Base-by-base conservation (phyloP, 352 stramenopile genomes). In the Peronospora destructor region DNA sequence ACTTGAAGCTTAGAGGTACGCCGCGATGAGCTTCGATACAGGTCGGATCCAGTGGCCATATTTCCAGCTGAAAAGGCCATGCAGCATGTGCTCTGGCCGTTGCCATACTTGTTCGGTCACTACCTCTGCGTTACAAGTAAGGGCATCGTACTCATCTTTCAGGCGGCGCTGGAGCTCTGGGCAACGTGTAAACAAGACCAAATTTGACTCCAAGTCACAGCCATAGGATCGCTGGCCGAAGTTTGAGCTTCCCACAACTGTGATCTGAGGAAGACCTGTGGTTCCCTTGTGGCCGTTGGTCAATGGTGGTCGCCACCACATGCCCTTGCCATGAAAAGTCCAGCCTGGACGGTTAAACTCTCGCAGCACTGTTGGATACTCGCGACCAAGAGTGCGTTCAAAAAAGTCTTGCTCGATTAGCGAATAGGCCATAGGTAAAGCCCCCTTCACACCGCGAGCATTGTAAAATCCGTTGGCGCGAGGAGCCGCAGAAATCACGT, bases 261-360 rank as follows among this genome's bases (percentile, higher is more conserved):
- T 87, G 25, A 87, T 21, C 43, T 72, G 62, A 6, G 71, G 63
- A 4, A 63, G 28, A 13, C 52, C 53, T 0, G 48, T 25, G 2
- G 16, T 16, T 29, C 16, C 21, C 23, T 53, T 49, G 17, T 53
- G 21, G 7, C 32, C 23, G 12, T 53, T 51, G 2, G 16, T 37
- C 30, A 59, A 6, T 9, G 33, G 57, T 19, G 75, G 70, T 16
- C 65, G 66, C 62, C 71, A 83, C 80, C 80, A 91, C 71, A 91
- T 87, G n/a, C 80, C 80, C 50, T 91, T 91, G 50, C 73, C 77
- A 48, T 91, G 80, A 65, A 91, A 91, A 37, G 80, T 91, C 80
- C 80, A 91, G 6, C 48, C 49, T 1, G 66, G 46, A 7, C 76
- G 75, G 37, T 81, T 81, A 51, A 80, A 91, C 39, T 91, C 80